Percentiles rank a stretch among this genome's conserved stretches.
Conservation (phyloP, 2,329 filamentous ascomycete species). For the Chaetomium sp. region DNA sequence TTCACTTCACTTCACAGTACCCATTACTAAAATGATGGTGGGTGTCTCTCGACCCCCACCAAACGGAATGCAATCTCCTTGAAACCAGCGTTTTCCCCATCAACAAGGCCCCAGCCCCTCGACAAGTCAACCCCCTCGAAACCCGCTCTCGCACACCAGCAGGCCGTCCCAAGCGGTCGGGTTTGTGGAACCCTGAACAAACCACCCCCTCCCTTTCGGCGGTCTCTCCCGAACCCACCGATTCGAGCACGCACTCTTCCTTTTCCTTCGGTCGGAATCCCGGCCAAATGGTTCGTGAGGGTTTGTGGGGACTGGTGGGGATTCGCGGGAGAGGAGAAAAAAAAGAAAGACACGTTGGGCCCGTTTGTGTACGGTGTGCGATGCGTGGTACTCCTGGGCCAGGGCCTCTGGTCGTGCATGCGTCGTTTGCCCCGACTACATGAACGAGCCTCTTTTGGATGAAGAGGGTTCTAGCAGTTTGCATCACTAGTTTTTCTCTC, state of each 20-base stretch:
- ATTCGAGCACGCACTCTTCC: neutral
- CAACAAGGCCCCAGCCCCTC: neutral
- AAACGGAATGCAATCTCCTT: neutral
- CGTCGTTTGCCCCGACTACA: no score
- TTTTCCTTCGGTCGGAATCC: slow-evolving; percentile 1
- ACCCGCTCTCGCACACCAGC: neutral
- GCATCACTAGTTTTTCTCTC: no score
- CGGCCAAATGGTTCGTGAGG: slow-evolving; percentile 1
- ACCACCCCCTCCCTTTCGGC: slow-evolving; percentile 10
- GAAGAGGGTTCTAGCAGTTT: no score
- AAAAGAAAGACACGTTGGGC: neutral
- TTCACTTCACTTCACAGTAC: neutral
- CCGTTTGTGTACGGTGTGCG: no score
- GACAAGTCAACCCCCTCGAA: no score
- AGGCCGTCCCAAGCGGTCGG: slow-evolving; percentile 16
- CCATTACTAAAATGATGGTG: slow-evolving; percentile 1
- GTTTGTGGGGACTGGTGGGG: neutral
- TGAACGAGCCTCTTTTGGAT: no score
- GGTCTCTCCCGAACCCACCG: slow-evolving; percentile 13
- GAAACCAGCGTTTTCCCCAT: neutral
- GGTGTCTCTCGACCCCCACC: slow-evolving; percentile 1
- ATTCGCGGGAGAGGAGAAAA: neutral
- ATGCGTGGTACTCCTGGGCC: no score
- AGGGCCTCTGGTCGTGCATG: no score
- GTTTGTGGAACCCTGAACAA: slow-evolving; percentile 20